A percentile compares a stretch with the other conserved stretches of the same genome.
Evolutionary conservation across 1,284 basidiomycete species (phyloP).

Genomic region (Leccinum idahoense): DNA sequence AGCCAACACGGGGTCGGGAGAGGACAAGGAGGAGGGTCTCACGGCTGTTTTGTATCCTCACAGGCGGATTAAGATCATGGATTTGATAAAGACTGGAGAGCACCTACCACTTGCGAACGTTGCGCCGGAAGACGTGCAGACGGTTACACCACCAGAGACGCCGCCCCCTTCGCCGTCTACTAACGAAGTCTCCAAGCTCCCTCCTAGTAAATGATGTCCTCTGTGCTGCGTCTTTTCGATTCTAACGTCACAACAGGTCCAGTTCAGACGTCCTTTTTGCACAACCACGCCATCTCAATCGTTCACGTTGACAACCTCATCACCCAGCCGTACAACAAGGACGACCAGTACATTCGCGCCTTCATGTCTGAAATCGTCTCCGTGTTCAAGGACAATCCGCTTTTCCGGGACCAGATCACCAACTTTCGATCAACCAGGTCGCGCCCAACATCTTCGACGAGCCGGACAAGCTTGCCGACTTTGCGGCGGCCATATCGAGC

Average conservation of each 20-base stretch:
- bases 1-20: too few relatives aligned
- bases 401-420: slow-evolving; percentile 98
- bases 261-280: slow-evolving; percentile 86
- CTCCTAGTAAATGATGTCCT: slow-evolving; percentile 12
- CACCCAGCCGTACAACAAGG: slow-evolving; percentile 84
- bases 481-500: slow-evolving; percentile 92
- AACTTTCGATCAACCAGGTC: slow-evolving; percentile 93
- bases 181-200: slow-evolving; percentile 22
- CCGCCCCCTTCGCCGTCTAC: slow-evolving; percentile 41
- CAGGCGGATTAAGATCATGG: too few relatives aligned
- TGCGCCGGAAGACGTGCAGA: slow-evolving; percentile 38
- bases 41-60: too few relatives aligned
- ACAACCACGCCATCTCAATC: slow-evolving; percentile 85
- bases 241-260: slow-evolving; percentile 37
- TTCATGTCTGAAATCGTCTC: slow-evolving; percentile 97
- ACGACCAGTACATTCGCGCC: slow-evolving; percentile 91
- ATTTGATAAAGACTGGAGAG: too few relatives aligned
- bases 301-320: slow-evolving; percentile 85
- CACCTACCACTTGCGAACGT: slow-evolving; percentile 36
- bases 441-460: slow-evolving; percentile 97
- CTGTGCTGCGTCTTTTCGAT: neutral
- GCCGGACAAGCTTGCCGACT: slow-evolving; percentile 96
- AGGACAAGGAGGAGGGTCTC: slow-evolving; percentile 70
- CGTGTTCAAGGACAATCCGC: slow-evolving; percentile 97
- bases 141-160: slow-evolving; percentile 48